These are phyloP conservation scores for Nothophaeocryptopus gaeumannii DNA, from an alignment of 2,329 filamentous ascomycete genomes.

Conservation along the genomic window DNA sequence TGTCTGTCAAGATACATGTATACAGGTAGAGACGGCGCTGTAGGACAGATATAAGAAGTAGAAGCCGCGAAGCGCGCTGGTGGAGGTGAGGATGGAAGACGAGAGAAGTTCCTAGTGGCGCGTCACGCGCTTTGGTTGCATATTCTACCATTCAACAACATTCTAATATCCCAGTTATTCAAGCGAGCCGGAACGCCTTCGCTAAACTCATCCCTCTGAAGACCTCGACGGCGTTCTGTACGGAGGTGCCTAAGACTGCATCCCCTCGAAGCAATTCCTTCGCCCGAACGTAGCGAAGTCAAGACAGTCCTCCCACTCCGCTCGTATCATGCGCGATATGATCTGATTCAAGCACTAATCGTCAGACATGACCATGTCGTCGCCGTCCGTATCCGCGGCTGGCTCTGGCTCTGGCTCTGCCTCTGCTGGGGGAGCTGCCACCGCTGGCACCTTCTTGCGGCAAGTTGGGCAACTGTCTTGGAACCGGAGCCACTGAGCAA, in stretches of 20 bases:
- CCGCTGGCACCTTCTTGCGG: conserved; percentile 16
- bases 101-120: too few species aligned
- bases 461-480: conserved; percentile 26
- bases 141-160: too few species aligned
- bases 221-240: too few species aligned
- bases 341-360: background rate
- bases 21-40: background rate
- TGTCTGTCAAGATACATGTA: background rate
- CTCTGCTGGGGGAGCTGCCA: conserved; percentile 2
- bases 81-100: too few species aligned
- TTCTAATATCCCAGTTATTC: background rate
- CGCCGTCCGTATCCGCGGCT: background rate
- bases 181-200: conserved; percentile 1
- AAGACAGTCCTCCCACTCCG: too few species aligned
- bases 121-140: too few species aligned
- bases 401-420: background rate
- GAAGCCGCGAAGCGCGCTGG: too few species aligned
- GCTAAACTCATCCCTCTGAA: background rate
- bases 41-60: too few species aligned
- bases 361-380: conserved; percentile 15
- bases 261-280: too few species aligned
- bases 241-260: too few species aligned
- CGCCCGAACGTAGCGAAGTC: too few species aligned
- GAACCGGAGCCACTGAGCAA: conserved; percentile 23
- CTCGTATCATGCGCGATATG: too few species aligned